These are phyloP conservation scores for Cyanodermella asteris DNA, from an alignment of 2,329 filamentous ascomycete genomes.

Conservation along the genomic window DNA sequence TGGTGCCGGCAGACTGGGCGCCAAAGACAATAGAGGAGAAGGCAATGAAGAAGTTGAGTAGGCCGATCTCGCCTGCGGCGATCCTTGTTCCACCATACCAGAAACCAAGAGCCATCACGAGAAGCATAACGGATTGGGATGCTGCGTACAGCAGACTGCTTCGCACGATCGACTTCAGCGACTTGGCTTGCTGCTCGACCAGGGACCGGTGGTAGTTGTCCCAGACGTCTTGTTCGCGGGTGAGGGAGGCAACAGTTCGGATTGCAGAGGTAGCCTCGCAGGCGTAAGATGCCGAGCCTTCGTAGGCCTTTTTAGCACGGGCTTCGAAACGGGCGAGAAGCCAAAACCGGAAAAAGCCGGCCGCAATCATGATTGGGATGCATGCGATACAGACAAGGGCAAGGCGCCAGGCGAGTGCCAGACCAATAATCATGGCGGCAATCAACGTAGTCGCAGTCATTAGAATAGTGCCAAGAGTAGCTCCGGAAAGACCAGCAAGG, in stretches of 20 bases:
- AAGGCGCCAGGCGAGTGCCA: slow-evolving; percentile 73
- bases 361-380: slow-evolving; percentile 54
- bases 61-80: slow-evolving; percentile 43
- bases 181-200: slow-evolving; percentile 41
- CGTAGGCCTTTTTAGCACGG: slow-evolving; percentile 59
- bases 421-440: slow-evolving; percentile 44
- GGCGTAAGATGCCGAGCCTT: slow-evolving; percentile 63
- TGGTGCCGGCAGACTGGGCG: slow-evolving; percentile 71
- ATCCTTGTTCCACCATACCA: slow-evolving; percentile 77
- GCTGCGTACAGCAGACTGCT: slow-evolving; percentile 63
- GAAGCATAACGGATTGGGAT: slow-evolving; percentile 65
- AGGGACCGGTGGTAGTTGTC: slow-evolving; percentile 46
- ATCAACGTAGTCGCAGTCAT: slow-evolving; percentile 62
- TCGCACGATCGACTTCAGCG: slow-evolving; percentile 50
- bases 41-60: slow-evolving; percentile 83
- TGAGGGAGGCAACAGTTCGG: slow-evolving; percentile 77
- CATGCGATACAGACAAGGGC: slow-evolving; percentile 61
- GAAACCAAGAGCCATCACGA: slow-evolving; percentile 71
- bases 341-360: slow-evolving; percentile 75
- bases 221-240: slow-evolving; percentile 65
- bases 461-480: slow-evolving; percentile 67
- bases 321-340: slow-evolving; percentile 60
- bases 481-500: slow-evolving; percentile 67
- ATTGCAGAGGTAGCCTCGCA: slow-evolving; percentile 89
- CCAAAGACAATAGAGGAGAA: slow-evolving; percentile 80